Percentiles rank a stretch among this genome's conserved stretches.
These are phyloP conservation scores for Crithidia thermophila DNA, from an alignment of 208 protist genomes.

Conservation along the genomic window DNA sequence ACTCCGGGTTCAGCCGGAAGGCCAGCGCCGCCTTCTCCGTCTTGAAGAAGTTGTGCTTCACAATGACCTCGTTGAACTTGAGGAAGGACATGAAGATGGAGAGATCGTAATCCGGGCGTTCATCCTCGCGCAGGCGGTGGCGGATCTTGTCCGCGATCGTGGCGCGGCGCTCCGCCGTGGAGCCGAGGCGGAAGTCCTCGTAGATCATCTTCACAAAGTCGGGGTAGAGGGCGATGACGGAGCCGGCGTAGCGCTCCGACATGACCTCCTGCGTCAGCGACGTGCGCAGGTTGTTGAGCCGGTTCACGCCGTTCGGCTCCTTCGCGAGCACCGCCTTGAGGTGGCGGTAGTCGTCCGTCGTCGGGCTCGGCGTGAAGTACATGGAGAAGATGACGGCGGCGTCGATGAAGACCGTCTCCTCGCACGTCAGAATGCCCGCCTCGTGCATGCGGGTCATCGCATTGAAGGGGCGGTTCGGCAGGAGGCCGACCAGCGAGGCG, in stretches of 20 bases:
- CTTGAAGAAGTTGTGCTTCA: conserved; percentile 97
- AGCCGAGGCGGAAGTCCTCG: conserved; percentile 86
- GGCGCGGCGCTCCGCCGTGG: conserved; percentile 51
- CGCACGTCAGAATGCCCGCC: conserved; percentile 47
- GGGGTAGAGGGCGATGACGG: conserved; percentile 80
- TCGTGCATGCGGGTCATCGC: conserved; percentile 75
- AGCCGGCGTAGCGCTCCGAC: conserved; percentile 86
- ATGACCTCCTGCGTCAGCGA: conserved; percentile 87
- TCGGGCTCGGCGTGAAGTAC: conserved; percentile 90
- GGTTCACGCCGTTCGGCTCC: conserved; percentile 83
- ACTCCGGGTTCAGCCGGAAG: conserved; percentile 92
- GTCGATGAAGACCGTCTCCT: conserved; percentile 78
- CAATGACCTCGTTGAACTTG: conserved; percentile 92
- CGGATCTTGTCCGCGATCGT: conserved; percentile 69
- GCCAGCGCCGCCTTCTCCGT: conserved; percentile 88
- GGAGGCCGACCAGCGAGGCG: conserved; percentile 63
- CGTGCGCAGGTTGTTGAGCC: conserved; percentile 85
- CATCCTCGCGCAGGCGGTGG: conserved; percentile 71
- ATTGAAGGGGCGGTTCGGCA: conserved; percentile 74
- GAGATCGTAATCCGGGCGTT: conserved; percentile 68
- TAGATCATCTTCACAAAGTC: conserved; percentile 90
- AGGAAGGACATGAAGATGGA: conserved; percentile 88
- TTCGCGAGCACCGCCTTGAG: conserved; percentile 61
- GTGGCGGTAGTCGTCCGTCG: conserved; percentile 80
- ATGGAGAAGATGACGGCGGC: conserved; percentile 79